Percentiles rank a stretch among this genome's conserved stretches.
Conservation (phyloP, 2,329 filamentous ascomycete species). For the Fusarium hainanense region DNA sequence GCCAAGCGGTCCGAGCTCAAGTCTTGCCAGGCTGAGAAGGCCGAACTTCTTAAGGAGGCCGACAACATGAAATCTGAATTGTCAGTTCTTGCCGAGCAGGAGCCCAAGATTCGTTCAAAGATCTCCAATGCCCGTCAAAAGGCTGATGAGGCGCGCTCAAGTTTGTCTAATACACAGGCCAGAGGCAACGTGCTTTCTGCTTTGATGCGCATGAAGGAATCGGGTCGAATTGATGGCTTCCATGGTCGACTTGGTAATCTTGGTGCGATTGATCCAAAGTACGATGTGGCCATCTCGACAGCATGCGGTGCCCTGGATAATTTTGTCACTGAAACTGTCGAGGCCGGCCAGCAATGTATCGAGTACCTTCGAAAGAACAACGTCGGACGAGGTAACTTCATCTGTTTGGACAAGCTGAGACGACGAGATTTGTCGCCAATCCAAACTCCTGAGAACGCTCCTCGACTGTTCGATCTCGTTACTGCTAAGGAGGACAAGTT, state of each 20-base stretch:
- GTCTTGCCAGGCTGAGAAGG: constrained; percentile 78
- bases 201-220: constrained; percentile 94
- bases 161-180: constrained; percentile 88
- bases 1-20: constrained; percentile 81
- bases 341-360: constrained; percentile 97
- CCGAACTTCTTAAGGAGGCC: constrained; percentile 78
- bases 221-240: constrained; percentile 96
- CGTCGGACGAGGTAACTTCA: constrained; percentile 95
- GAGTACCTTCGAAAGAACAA: constrained; percentile 98
- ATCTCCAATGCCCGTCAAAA: constrained; percentile 92
- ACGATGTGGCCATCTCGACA: constrained; percentile 98
- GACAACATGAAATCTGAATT: constrained; percentile 78
- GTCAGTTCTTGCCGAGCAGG: constrained; percentile 76
- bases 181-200: constrained; percentile 92
- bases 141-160: constrained; percentile 94
- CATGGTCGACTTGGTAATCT: constrained; percentile 95
- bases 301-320: constrained; percentile 93
- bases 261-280: constrained; percentile 91
- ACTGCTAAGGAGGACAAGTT: constrained; percentile 90
- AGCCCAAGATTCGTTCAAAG: constrained; percentile 84
- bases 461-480: constrained; percentile 91
- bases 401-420: constrained; percentile 89
- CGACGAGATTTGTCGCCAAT: constrained; percentile 81
- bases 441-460: constrained; percentile 90
- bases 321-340: constrained; percentile 95